These are phyloP conservation scores for Gilbertella persicaria DNA, from an alignment of 371 early-diverging fungal genomes.

Conservation along the genomic window DNA sequence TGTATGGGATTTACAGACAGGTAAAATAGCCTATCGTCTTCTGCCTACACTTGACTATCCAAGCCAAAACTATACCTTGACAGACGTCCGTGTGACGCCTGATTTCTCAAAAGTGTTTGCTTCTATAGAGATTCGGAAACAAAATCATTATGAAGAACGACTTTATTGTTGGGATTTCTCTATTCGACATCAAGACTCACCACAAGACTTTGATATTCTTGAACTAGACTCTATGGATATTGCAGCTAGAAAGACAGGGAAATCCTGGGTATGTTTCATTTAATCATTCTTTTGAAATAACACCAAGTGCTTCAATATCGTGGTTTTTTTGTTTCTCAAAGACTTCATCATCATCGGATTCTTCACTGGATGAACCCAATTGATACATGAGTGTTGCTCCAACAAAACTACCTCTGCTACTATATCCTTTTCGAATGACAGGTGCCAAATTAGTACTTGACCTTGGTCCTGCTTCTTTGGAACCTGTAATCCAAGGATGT, in stretches of 20 bases:
- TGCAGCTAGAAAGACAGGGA: slow-evolving; percentile 21
- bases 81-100: slow-evolving; percentile 35
- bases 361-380: not conserved
- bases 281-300: slow-evolving; percentile 9
- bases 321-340: not conserved
- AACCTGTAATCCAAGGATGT: slow-evolving; percentile 75
- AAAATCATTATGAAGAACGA: slow-evolving; percentile 23
- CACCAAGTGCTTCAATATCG: not conserved
- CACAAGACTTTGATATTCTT: slow-evolving; percentile 11
- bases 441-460: slow-evolving; percentile 35
- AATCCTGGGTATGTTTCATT: slow-evolving; percentile 44
- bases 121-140: slow-evolving; percentile 33
- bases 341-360: not conserved
- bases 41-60: slow-evolving; percentile 29
- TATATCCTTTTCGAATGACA: slow-evolving; percentile 22
- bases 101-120: slow-evolving; percentile 35
- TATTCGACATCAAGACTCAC: not conserved
- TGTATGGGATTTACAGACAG: slow-evolving; percentile 60
- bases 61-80: slow-evolving; percentile 29
- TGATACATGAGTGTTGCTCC: slow-evolving; percentile 7
- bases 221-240: slow-evolving; percentile 20
- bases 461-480: slow-evolving; percentile 24
- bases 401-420: slow-evolving; percentile 16
- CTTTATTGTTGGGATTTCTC: slow-evolving; percentile 46
- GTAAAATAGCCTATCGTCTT: slow-evolving; percentile 46